A percentile compares a stretch with the other conserved stretches of the same genome.
These are phyloP conservation scores for Auriscalpium vulgare DNA, from an alignment of 768 basidiomycete genomes.

Conservation along the genomic window DNA sequence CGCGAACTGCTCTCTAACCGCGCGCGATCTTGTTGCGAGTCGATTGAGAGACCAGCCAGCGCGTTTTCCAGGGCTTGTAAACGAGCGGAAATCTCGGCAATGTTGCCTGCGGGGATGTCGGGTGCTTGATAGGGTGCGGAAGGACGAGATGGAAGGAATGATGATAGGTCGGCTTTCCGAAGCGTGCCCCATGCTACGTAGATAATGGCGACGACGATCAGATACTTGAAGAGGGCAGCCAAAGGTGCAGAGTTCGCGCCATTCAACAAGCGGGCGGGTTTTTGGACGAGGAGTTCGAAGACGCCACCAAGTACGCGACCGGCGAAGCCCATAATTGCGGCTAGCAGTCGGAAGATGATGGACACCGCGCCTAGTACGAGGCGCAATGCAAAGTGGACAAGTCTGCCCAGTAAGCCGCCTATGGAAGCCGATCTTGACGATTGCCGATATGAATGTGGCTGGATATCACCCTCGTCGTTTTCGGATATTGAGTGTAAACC, in stretches of 20 bases:
- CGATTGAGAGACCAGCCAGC: slow-evolving; percentile 50
- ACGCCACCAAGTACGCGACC: slow-evolving; percentile 39
- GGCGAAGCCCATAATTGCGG: slow-evolving; percentile 12
- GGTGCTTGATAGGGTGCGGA: slow-evolving; percentile 41
- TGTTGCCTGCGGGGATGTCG: slow-evolving; percentile 51
- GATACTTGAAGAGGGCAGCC: slow-evolving; percentile 31
- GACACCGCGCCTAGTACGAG: slow-evolving; percentile 12
- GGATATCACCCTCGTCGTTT: slow-evolving; percentile 40
- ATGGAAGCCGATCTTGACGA: slow-evolving; percentile 26
- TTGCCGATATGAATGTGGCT: slow-evolving; percentile 9
- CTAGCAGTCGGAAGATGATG: slow-evolving; percentile 15
- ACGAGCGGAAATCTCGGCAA: slow-evolving; percentile 57
- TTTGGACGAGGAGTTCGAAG: slow-evolving; percentile 39
- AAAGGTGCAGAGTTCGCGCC: slow-evolving; percentile 26
- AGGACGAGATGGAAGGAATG: slow-evolving; percentile 15
- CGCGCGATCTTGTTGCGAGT: slow-evolving; percentile 41
- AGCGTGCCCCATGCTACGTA: slow-evolving; percentile 40
- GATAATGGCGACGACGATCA: slow-evolving; percentile 34
- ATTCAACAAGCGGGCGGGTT: slow-evolving; percentile 36
- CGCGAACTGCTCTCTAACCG: slow-evolving; percentile 47
- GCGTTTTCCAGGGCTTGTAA: slow-evolving; percentile 57
- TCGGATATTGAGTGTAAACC: slow-evolving; percentile 60
- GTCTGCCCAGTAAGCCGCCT: slow-evolving; percentile 36
- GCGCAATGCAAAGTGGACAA: slow-evolving; percentile 31
- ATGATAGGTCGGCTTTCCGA: slow-evolving; percentile 19